Base-by-base conservation (phyloP, 371 early-diverging fungal species). In the Mortierella sp. region DNA sequence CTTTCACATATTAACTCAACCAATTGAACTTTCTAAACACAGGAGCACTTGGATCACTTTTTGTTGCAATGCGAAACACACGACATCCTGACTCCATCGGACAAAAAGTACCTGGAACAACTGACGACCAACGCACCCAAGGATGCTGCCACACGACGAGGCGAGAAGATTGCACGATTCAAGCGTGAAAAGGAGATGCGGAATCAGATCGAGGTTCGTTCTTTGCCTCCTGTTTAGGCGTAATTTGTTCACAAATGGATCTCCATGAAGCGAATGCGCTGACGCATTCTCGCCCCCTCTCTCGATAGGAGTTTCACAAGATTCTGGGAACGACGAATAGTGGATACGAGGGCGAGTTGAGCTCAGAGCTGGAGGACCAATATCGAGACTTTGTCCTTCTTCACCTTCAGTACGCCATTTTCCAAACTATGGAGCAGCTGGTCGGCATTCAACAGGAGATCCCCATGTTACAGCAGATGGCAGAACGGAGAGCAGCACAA, bases 151-250 rank as follows among this genome's bases (percentile, higher is more conserved):
- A 89, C 91, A 81, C 78, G 81, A 56, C 90, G 97, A 29, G 90
- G 90, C 32, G 93, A 93, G 74, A 97, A 96, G 83, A 97, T 97
- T 83, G 94, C 91, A 12, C 90, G 94, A 11, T 96, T 90, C 87
- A 96, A 95, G 74, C 90, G 94, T 27, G 96, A 96, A 80, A 94
- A 93, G 79, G 95, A 89, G 24, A 87, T 91, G 43, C 90, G 92
- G 74, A 83, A 87, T 54, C 91, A 91, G 74, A 88, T 95, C 56
- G 84, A 92, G 81, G 90, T 88, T 65, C 38, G 75, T 74, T 27
- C 3, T 12, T 27, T 38, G 35, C 21, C 10, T 21, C 14, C 18
- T 35, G 10, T 24, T 10, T 41, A 41, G 41, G 41, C 7, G 41
- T 41, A 41, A 1, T 41, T 7, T 41, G 7, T 41, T 41, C 41